Evolutionary conservation across 2,329 filamentous ascomycete genomes (phyloP), one percentile per base, ranked within the genome.

Genomic region (Chrysoporthe puriensis): DNA sequence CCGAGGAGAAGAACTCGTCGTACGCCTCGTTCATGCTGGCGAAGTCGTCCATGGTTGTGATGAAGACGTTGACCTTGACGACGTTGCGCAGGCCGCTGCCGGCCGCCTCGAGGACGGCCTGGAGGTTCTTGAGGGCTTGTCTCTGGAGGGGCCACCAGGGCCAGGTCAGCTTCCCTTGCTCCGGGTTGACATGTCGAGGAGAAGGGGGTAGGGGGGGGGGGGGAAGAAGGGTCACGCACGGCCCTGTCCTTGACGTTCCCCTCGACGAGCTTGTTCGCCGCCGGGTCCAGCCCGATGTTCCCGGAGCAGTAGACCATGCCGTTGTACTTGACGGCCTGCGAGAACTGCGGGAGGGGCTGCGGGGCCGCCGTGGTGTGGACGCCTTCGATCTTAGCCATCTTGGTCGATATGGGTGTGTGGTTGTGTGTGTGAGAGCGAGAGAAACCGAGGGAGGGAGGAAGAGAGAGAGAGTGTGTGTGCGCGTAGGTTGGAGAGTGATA

Each of bases 251-350:
- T 82, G 64, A 90, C 79, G 63, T 83, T 83, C 4, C 88, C 88
- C 13, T 87, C 82, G 8, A 88, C 81, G 1, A 90, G 66, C 65
- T 84, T 79, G 26, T 78, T 80, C 0, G 86, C 88, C n/a, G 74
- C 76, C 0, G 87, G 83, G 71, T 89, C 84, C 72, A 87, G 79
- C 16, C 85, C 86, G 43, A 91, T 81, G 70, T 82, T 83, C 34
- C 90, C 90, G 1, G 88, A 90, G 80, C 89, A 91, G 80, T 90
- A 92, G n/a, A 92, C 86, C 76, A 90, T 85, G 73, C 88, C 89
- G 73, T 88, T 87, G 76, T 84, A 83, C 71, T 86, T 82, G 72
- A 90, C 81, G 52, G 87, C 88, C 73, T 90, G 86, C 2, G 84
- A 87, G 76, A 88, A 85, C 72, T 88, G 83, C 0, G 84, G 85